phyloP scores from a whole-genome alignment of 345 rosid genomes.

The Moringa oleifera region DNA sequence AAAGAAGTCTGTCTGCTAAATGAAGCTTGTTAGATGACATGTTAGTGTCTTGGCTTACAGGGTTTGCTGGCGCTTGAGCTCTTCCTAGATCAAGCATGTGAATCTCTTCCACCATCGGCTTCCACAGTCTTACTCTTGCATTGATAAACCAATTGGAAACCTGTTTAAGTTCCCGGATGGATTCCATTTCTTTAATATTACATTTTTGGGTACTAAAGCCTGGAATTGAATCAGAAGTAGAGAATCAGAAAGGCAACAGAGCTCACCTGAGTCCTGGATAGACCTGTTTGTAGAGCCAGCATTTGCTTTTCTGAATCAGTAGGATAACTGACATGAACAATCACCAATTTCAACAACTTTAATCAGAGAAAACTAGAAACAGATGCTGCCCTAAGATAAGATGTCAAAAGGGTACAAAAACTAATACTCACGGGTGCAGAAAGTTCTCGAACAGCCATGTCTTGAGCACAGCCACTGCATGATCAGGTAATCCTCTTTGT shows the following conservation, averaged over 20 bases:
- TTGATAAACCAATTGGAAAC: conserved; percentile 47
- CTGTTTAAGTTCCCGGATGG: too few relatives aligned
- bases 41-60: conserved; percentile 4
- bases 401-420: background rate
- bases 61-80: conserved; percentile 12
- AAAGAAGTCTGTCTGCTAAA: background rate
- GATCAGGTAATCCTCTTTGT: conserved; percentile 37
- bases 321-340: conserved; percentile 28
- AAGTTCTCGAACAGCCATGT: conserved; percentile 41
- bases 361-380: background rate
- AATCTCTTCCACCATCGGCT: conserved; percentile 46
- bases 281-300: conserved; percentile 37
- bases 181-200: too few relatives aligned
- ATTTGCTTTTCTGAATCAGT: conserved; percentile 35
- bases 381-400: too few relatives aligned
- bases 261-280: conserved; percentile 34
- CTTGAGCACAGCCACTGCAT: conserved; percentile 31
- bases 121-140: conserved; percentile 45
- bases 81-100: conserved; percentile 26
- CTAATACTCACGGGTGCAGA: conserved; percentile 33
- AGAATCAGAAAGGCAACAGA: background rate
- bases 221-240: background rate
- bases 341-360: background rate
- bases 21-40: conserved; percentile 6
- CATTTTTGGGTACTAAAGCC: background rate